These are phyloP conservation scores for Onygena corvina DNA, from an alignment of 2,329 filamentous ascomycete genomes.

Conservation along the genomic window DNA sequence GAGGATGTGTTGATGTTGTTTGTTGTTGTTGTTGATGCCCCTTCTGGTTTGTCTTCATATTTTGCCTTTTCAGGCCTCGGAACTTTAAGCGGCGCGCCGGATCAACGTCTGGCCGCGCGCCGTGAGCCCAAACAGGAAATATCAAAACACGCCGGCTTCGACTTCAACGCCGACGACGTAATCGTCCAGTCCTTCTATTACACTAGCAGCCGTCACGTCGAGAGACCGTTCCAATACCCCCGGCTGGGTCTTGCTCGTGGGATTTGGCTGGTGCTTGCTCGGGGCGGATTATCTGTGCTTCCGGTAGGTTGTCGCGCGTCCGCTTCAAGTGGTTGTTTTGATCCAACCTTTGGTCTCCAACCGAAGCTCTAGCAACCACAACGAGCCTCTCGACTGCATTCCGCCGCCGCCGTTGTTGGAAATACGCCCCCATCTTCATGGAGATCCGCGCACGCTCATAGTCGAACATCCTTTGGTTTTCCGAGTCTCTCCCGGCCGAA, in stretches of 20 bases:
- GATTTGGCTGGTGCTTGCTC: no score
- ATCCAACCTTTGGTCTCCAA: neutral
- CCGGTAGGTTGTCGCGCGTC: neutral
- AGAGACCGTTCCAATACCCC: no score
- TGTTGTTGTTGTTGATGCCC: neutral
- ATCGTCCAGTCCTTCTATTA: no score
- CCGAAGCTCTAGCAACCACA: neutral
- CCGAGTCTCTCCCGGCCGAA: neutral
- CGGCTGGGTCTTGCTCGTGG: no score
- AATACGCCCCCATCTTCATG: neutral
- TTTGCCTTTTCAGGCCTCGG: neutral
- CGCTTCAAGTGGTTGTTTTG: slow-evolving; percentile 7
- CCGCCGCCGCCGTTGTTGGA: no score
- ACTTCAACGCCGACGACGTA: no score
- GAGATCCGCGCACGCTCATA: neutral
- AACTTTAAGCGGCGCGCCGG: neutral
- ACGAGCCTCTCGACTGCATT: neutral
- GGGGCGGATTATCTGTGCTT: neutral
- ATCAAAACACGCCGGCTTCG: neutral
- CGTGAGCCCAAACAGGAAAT: neutral
- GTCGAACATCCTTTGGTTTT: neutral
- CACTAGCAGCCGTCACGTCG: no score
- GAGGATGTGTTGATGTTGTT: neutral
- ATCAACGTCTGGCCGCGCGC: neutral
- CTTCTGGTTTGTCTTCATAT: no score